Conservation (phyloP, 1,284 basidiomycete genomes). For the Boletus smithii region DNA sequence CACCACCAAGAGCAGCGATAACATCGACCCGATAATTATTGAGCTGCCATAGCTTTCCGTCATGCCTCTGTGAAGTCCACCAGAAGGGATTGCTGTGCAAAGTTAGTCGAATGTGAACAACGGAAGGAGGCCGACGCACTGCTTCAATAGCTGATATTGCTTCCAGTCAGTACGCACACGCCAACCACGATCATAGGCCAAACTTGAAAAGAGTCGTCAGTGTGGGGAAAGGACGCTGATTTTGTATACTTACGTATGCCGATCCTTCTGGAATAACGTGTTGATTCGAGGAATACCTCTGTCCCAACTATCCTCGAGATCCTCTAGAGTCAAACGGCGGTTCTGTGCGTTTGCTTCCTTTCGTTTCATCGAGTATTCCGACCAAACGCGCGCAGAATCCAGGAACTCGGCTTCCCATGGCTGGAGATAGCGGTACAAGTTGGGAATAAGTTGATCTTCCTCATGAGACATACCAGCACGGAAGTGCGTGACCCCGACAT, state of each 20-base stretch:
- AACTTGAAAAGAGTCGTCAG: conserved; percentile 49
- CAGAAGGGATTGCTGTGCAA: conserved; percentile 83
- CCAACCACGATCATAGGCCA: conserved; percentile 98
- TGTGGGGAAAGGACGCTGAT: conserved; percentile 41
- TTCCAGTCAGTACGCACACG: conserved; percentile 96
- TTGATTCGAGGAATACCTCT: conserved; percentile 98
- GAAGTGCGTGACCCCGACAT: conserved; percentile 95
- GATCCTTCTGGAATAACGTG: conserved; percentile 96
- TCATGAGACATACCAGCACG: conserved; percentile 96
- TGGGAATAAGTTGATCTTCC: conserved; percentile 93
- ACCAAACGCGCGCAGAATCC: conserved; percentile 98
- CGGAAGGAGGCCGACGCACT: conserved; percentile 44
- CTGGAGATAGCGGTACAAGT: conserved; percentile 96
- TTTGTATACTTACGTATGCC: conserved; percentile 72
- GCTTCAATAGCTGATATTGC: conserved; percentile 92
- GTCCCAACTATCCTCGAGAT: conserved; percentile 97
- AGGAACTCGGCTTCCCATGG: conserved; percentile 99
- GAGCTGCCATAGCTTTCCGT: conserved; percentile 96
- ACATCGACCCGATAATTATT: conserved; percentile 99
- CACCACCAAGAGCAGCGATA: conserved; percentile 97
- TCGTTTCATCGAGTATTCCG: conserved; percentile 98
- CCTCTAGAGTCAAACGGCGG: conserved; percentile 92
- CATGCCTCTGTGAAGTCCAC: conserved; percentile 98
- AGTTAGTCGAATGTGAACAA: conserved; percentile 5
- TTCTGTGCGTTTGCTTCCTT: conserved; percentile 99